Percentiles rank a stretch among this genome's conserved stretches.
Evolutionary conservation across 768 basidiomycete genomes (phyloP).

Genomic region (Cystobasidiopsis lactophilus): DNA sequence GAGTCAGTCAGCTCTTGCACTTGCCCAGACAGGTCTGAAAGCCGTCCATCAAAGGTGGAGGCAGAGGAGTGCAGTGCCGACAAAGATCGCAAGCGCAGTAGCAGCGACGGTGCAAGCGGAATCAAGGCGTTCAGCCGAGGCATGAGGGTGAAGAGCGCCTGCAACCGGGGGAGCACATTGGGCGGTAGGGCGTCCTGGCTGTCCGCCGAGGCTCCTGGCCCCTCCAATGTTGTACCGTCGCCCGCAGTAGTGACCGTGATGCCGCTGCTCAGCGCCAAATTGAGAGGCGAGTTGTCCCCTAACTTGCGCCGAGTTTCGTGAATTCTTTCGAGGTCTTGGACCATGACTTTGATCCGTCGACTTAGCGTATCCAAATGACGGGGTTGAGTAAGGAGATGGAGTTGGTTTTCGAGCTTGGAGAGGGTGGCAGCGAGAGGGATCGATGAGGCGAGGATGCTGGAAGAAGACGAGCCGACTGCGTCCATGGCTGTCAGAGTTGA

Average conservation of each 20-base stretch:
- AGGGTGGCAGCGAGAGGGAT: constrained; percentile 50
- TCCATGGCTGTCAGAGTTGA: background rate
- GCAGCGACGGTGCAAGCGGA: constrained; percentile 44
- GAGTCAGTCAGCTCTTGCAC: constrained; percentile 38
- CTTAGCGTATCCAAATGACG: constrained; percentile 90
- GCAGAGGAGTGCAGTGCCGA: constrained; percentile 62
- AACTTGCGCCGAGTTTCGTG: constrained; percentile 27
- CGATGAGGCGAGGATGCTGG: background rate
- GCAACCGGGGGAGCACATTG: constrained; percentile 23
- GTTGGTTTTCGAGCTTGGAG: constrained; percentile 57
- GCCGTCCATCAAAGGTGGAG: constrained; percentile 45
- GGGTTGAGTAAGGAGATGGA: constrained; percentile 76
- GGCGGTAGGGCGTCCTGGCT: constrained; percentile 16
- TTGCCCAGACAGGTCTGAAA: constrained; percentile 27
- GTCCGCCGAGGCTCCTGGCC: background rate
- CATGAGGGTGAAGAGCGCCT: constrained; percentile 25
- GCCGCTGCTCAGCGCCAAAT: constrained; percentile 16
- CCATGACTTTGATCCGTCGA: constrained; percentile 68
- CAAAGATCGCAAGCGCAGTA: constrained; percentile 67
- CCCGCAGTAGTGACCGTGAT: constrained; percentile 13
- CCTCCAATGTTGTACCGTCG: background rate
- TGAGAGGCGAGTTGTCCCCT: constrained; percentile 19
- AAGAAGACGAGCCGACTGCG: background rate
- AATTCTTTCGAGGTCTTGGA: constrained; percentile 75
- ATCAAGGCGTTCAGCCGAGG: constrained; percentile 28